A percentile compares a stretch with the other conserved stretches of the same genome.
These are phyloP conservation scores for Penicillium crystallinum DNA, from an alignment of 495 filamentous ascomycete species.

Conservation along the genomic window DNA sequence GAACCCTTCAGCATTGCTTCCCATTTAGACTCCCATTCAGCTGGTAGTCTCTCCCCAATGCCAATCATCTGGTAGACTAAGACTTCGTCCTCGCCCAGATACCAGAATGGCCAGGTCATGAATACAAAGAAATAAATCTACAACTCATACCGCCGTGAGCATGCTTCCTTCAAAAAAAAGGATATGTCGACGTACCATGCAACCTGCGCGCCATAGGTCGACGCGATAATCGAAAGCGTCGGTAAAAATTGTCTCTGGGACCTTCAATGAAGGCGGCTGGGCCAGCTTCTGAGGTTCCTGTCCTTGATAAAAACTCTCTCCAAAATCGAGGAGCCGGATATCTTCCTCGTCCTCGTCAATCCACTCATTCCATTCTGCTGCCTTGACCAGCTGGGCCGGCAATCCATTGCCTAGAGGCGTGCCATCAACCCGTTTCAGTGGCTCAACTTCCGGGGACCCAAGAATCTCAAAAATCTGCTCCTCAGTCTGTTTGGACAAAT, in stretches of 20 bases:
- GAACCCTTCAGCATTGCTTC: conserved; percentile 6
- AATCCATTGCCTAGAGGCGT: conserved; percentile 21
- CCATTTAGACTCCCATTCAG: conserved; percentile 19
- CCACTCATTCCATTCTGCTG: conserved; percentile 29
- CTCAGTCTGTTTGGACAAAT: conserved; percentile 9
- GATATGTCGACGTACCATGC: conserved; percentile 23
- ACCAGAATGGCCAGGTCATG: conserved; percentile 17
- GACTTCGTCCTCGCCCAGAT: conserved; percentile 17
- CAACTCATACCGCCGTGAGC: conserved; percentile 5
- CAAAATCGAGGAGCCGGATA: conserved; percentile 34
- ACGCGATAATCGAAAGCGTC: conserved; percentile 34
- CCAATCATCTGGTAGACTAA: conserved; percentile 15
- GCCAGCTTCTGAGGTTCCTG: conserved; percentile 25
- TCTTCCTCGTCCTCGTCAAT: conserved; percentile 36
- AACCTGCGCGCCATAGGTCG: conserved; percentile 40
- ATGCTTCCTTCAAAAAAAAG: conserved; percentile 1
- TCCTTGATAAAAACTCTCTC: conserved; percentile 30
- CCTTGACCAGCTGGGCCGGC: conserved; percentile 30
- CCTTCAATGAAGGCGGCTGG: conserved; percentile 27
- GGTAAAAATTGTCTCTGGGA: conserved; percentile 38
- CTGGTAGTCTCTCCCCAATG: conserved; percentile 12
- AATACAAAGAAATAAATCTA: conserved; percentile 24
- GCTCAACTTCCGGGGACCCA: conserved; percentile 24
- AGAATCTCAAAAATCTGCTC: conserved; percentile 25
- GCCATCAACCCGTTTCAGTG: conserved; percentile 24